A percentile compares a stretch with the other conserved stretches of the same genome.
Evolutionary conservation across 75 land plant species (phyloP).

Genomic region (Picea sitchensis): DNA sequence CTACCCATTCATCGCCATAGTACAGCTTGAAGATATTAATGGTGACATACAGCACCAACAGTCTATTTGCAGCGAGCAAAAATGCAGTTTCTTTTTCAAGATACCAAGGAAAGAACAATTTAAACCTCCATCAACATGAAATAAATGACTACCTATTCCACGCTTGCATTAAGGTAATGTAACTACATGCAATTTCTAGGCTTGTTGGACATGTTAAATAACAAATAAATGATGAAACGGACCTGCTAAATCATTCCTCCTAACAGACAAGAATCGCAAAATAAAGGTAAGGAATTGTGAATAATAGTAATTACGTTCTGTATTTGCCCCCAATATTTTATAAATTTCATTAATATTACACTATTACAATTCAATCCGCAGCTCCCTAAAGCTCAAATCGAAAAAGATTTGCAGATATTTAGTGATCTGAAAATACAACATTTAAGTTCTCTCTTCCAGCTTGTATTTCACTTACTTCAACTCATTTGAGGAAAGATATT

Average conservation of each 20-base stretch:
- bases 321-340: neutral
- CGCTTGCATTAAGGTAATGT: too few relatives aligned
- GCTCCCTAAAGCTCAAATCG: neutral
- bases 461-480: neutral
- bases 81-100: slow-evolving; percentile 11
- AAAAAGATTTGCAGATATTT: neutral
- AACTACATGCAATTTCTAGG: too few relatives aligned
- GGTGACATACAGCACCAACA: slow-evolving; percentile 39
- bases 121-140: too few relatives aligned
- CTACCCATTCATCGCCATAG: slow-evolving; percentile 73
- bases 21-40: slow-evolving; percentile 64
- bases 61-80: slow-evolving; percentile 63
- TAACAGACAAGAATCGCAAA: neutral
- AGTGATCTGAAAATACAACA: neutral
- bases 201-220: too few relatives aligned
- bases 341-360: neutral
- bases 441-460: neutral
- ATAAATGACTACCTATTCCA: too few relatives aligned
- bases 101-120: neutral
- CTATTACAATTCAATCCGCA: neutral
- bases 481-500: neutral
- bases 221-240: neutral
- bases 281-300: neutral
- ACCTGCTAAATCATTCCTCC: neutral
- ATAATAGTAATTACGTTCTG: neutral